Conservation (phyloP, 176 grass and related monocot genomes). For the Oryza glaberrima region DNA sequence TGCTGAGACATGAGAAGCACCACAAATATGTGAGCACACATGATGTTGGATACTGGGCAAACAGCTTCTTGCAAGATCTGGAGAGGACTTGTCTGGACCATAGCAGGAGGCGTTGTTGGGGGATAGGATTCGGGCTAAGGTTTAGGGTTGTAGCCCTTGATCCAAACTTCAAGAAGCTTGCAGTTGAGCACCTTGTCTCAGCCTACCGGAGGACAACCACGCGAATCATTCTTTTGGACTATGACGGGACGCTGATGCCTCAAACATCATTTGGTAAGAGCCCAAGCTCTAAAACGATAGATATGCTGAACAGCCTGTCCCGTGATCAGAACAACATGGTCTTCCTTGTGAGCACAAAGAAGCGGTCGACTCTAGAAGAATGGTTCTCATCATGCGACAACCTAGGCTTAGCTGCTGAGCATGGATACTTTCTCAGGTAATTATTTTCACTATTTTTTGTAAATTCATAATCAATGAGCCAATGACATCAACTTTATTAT, state of each 20-base stretch:
- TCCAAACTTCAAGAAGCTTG: conserved; percentile 87
- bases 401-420: conserved; percentile 76
- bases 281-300: conserved; percentile 60
- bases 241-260: conserved; percentile 91
- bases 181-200: conserved; percentile 76
- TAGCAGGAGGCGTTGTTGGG: conserved; percentile 77
- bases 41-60: conserved; percentile 92
- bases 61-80: conserved; percentile 91
- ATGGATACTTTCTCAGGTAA: conserved; percentile 90
- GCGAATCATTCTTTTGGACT: conserved; percentile 78
- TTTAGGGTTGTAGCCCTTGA: conserved; percentile 92
- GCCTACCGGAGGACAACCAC: conserved; percentile 66
- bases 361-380: conserved; percentile 47
- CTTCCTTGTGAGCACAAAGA: conserved; percentile 81
- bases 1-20: conserved; percentile 83
- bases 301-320: conserved; percentile 73
- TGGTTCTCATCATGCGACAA: conserved; percentile 86
- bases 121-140: conserved; percentile 83
- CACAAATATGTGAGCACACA: conserved; percentile 87
- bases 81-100: conserved; percentile 83
- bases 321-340: conserved; percentile 74
- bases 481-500: not conserved
- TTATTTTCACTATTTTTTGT: not conserved
- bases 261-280: conserved; percentile 75
- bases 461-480: not conserved